Base-by-base conservation (phyloP, 345 rosid genomes). In the Salix purpurea region DNA sequence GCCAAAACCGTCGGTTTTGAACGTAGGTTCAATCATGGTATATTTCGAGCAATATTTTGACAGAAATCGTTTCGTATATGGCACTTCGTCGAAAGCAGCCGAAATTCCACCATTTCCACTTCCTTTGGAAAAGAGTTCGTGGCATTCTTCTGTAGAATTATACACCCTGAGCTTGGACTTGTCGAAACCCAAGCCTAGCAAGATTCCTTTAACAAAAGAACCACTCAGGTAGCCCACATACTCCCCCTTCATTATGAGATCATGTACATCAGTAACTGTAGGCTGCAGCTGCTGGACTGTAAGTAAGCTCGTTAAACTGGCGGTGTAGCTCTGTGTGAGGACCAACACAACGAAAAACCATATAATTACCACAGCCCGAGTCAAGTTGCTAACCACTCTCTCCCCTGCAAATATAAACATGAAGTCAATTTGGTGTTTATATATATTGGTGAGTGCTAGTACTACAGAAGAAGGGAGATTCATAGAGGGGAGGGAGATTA, bases 291-390 rank as follows among this genome's bases (percentile, higher is more conserved):
- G 83, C 4, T 91, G 86, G 3, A 91, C 85, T 0, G 94, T 90
- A 4, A 92, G 71, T 14, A 87, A 83, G 2, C 97, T 88, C 0
- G 94, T 79, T 16, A 92, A 87, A 71, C 87, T 91, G 12, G 97
- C 98, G 0, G 98, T 87, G 80, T 92, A 94, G 24, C 94, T 89
- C 64, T 91, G 93, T 1, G 87, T 89, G 18, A 94, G 77, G 39
- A 92, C 85, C 2, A 92, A 87, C 3, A 94, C 94, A 9, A 89
- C 82, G 23, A 92, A 91, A n/a, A 82, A 90, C 92, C 96, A 94
- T 46, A 89, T 74, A 69, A 91, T 52, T 39, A 88, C 79, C 78
- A 94, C 82, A 4, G 79, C 1, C 69, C 93, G 78, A 0, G 88
- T 82, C 46, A 85, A 65, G 66, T 88, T 91, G 84, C 87, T 87